Percentiles rank a stretch among this genome's conserved stretches.
Conservation (phyloP, 768 basidiomycete genomes). For the Mrakia hoshinonis region DNA sequence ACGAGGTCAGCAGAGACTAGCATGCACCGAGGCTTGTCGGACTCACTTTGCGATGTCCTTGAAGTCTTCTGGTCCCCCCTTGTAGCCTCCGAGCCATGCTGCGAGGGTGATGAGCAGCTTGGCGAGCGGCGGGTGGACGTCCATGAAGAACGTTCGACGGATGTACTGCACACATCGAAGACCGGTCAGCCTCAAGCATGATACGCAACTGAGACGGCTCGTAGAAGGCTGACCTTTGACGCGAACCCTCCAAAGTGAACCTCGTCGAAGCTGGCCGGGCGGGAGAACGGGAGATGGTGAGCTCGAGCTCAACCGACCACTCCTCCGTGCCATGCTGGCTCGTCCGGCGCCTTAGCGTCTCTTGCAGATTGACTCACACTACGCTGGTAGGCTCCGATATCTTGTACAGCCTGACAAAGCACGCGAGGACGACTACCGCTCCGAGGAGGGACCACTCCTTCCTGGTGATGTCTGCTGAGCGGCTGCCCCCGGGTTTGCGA, state of each 20-base stretch:
- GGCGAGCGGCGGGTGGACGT: constrained; percentile 94
- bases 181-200: not conserved
- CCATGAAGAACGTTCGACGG: constrained; percentile 62
- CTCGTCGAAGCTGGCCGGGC: constrained; percentile 71
- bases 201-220: too few species aligned
- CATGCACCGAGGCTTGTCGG: not conserved
- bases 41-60: constrained; percentile 90
- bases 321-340: not conserved
- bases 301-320: not conserved
- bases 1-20: not conserved
- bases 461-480: constrained; percentile 4
- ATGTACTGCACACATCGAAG: constrained; percentile 51
- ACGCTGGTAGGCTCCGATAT: constrained; percentile 81
- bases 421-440: constrained; percentile 58
- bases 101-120: constrained; percentile 90
- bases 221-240: constrained; percentile 44
- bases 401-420: constrained; percentile 73
- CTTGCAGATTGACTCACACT: constrained; percentile 56
- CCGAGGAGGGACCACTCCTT: constrained; percentile 68
- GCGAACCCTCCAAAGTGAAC: constrained; percentile 99
- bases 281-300: constrained; percentile 10
- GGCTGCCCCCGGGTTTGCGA: not conserved
- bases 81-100: constrained; percentile 74
- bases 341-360: too few species aligned
- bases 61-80: constrained; percentile 81